Evolutionary conservation across 768 basidiomycete species (phyloP).

Genomic region (Suillus spraguei): DNA sequence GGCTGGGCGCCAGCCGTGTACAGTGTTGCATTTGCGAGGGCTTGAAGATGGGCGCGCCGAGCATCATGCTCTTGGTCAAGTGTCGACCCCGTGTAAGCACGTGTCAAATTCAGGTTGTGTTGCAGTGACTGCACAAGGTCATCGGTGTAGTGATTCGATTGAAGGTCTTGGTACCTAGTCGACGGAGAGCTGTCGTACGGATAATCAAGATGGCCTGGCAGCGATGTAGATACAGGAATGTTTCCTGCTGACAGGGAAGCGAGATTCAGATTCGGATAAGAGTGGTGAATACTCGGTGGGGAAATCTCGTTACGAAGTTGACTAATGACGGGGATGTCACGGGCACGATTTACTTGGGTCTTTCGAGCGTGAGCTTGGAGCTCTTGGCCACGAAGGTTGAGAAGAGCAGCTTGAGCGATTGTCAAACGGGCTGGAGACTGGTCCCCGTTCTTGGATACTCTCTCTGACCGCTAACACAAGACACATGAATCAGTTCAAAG

Average conservation of each 20-base stretch:
- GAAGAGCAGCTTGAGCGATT: conserved; percentile 76
- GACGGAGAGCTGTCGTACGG: conserved; percentile 21
- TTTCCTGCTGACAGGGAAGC: conserved; percentile 9
- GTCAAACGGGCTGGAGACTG: conserved; percentile 65
- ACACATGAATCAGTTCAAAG: conserved; percentile 8
- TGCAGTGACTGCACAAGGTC: conserved; percentile 39
- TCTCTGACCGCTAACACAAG: conserved; percentile 57
- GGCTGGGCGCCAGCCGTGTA: conserved; percentile 15
- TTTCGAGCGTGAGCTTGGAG: conserved; percentile 26
- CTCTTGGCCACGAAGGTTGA: conserved; percentile 75
- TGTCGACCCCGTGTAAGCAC: conserved; percentile 17
- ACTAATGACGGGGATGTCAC: conserved; percentile 13
- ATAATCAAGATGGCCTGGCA: conserved; percentile 25
- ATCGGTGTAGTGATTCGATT: conserved; percentile 42
- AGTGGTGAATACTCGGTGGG: conserved; percentile 9
- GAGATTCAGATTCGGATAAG: conserved; percentile 3
- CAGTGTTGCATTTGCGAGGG: conserved; percentile 23
- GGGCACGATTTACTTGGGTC: conserved; percentile 14
- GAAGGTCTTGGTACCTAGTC: conserved; percentile 17
- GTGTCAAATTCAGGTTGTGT: conserved; percentile 23
- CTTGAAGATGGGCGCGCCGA: conserved; percentile 25
- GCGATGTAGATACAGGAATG: conserved; percentile 21
- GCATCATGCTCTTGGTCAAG: conserved; percentile 19
- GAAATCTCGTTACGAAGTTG: conserved; percentile 8
- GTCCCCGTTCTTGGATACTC: conserved; percentile 60